Conservation (phyloP, 2,329 filamentous ascomycete genomes). For the Pyrenochaeta sp. region DNA sequence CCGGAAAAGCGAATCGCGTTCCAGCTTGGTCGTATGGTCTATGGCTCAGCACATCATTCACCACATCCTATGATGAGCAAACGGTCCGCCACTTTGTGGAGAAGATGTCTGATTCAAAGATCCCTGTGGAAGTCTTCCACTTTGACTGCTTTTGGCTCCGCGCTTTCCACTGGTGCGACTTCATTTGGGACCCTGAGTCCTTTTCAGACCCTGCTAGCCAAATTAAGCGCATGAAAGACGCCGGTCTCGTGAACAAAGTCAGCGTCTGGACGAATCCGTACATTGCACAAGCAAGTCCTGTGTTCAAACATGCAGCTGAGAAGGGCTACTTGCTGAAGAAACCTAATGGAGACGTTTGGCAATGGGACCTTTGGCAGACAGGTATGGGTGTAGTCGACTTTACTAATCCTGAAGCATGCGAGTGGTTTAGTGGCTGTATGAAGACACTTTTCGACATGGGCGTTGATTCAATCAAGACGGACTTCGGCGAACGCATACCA, state of each 20-base stretch:
- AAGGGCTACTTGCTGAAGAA: conserved; percentile 76
- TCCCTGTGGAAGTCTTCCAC: conserved; percentile 76
- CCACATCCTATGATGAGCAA: conserved; percentile 74
- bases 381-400: conserved; percentile 80
- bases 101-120: conserved; percentile 71
- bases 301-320: conserved; percentile 70
- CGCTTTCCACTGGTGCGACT: conserved; percentile 78
- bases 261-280: conserved; percentile 83
- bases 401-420: conserved; percentile 73
- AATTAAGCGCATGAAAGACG: conserved; percentile 70
- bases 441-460: conserved; percentile 72
- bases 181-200: conserved; percentile 72
- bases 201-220: conserved; percentile 74
- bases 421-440: conserved; percentile 71
- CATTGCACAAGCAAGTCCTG: conserved; percentile 72
- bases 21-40: conserved; percentile 80
- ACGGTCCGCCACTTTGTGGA: conserved; percentile 74
- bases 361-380: conserved; percentile 81
- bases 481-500: conserved; percentile 78
- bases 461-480: conserved; percentile 77
- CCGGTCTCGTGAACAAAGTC: conserved; percentile 67
- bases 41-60: conserved; percentile 80
- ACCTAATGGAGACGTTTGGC: conserved; percentile 74
- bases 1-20: conserved; percentile 69
- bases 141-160: conserved; percentile 83